phyloP scores from a whole-genome alignment of 176 grass and related monocot genomes.

The Zoysia japonica region DNA sequence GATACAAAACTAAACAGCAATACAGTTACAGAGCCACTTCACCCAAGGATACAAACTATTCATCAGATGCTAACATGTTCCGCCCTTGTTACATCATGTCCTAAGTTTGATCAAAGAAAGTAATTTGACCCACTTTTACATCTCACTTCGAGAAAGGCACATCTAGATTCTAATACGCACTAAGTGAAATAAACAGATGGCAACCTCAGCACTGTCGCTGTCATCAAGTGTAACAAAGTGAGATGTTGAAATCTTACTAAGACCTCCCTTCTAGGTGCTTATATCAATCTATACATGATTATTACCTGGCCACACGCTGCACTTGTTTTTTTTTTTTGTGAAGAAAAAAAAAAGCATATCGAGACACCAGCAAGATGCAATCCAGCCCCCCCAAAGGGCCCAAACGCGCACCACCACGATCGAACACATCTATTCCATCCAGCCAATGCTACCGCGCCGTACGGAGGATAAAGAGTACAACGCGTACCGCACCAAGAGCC shows the following conservation, averaged over 20 bases:
- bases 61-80: neutral
- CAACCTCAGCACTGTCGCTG: slow-evolving; percentile 32
- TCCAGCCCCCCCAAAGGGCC: neutral
- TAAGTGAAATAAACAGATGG: slow-evolving; percentile 17
- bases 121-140: neutral
- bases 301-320: neutral
- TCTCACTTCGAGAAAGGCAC: neutral
- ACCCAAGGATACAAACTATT: neutral
- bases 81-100: neutral
- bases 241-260: slow-evolving; percentile 15
- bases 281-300: neutral
- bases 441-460: slow-evolving; percentile 21
- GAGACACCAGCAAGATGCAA: slow-evolving; percentile 21
- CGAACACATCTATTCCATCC: neutral
- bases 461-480: slow-evolving; percentile 8
- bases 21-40: neutral
- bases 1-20: slow-evolving; percentile 10
- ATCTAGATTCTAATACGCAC: neutral
- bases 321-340: neutral
- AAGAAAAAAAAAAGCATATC: neutral
- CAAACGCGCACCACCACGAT: slow-evolving; percentile 21
- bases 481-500: slow-evolving; percentile 4
- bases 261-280: neutral
- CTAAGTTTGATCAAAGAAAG: neutral
- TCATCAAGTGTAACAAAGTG: slow-evolving; percentile 9